These are phyloP conservation scores for Aspergillus sergii DNA, from an alignment of 2,329 filamentous ascomycete genomes.

Conservation along the genomic window DNA sequence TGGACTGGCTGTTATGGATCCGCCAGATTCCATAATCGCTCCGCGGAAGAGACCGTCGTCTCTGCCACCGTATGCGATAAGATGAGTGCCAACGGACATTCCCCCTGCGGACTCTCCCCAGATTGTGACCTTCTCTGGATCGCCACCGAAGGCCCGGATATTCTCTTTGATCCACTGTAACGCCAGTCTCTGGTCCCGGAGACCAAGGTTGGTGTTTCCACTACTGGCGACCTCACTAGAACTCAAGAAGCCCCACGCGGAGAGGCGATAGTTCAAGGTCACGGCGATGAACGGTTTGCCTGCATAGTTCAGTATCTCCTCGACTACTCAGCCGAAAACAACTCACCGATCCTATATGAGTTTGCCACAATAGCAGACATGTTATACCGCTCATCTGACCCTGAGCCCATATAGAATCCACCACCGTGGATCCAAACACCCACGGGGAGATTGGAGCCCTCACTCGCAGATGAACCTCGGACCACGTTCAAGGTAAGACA, in stretches of 20 bases:
- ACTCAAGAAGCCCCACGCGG: conserved; percentile 56
- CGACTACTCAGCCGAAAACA: no score
- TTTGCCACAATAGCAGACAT: conserved; percentile 61
- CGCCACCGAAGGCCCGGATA: conserved; percentile 38
- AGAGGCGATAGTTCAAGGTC: conserved; percentile 57
- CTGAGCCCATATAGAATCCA: conserved; percentile 55
- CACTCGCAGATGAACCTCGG: conserved; percentile 46
- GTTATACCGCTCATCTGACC: conserved; percentile 62
- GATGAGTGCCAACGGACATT: conserved; percentile 53
- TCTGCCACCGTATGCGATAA: conserved; percentile 57
- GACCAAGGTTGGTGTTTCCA: conserved; percentile 61
- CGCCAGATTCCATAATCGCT: conserved; percentile 55
- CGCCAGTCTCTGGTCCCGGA: conserved; percentile 40
- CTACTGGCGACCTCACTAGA: conserved; percentile 45
- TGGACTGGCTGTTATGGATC: conserved; percentile 51
- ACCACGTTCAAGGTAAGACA: conserved; percentile 66
- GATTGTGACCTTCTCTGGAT: conserved; percentile 40
- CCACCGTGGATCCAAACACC: conserved; percentile 65
- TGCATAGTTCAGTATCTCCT: conserved; percentile 8
- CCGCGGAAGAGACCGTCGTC: conserved; percentile 58
- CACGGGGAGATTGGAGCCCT: conserved; percentile 53
- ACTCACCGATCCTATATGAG: conserved; percentile 49
- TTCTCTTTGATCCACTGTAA: conserved; percentile 43
- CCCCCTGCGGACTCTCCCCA: conserved; percentile 63
- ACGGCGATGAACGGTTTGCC: conserved; percentile 57